Evolutionary conservation across 345 rosid genomes (phyloP), one percentile per base, ranked within the genome.

Genomic region (Clausena lansium): DNA sequence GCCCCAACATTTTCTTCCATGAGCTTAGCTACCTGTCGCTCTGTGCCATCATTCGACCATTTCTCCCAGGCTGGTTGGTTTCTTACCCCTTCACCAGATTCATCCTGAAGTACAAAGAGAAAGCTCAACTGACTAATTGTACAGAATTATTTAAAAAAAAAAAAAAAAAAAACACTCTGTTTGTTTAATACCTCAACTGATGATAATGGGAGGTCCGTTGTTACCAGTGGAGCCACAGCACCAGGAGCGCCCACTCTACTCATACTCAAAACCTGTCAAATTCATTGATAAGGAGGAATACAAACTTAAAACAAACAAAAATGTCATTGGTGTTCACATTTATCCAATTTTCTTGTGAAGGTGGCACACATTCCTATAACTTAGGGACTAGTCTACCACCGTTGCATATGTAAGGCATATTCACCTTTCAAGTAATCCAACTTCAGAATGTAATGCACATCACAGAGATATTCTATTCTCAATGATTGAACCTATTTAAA

Each of bases 1-100:
- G 99, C 87, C 50, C 99, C 99, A 0, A 97, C 94, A 17, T 97
- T 94, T 87, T 94, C 99, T 83, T 97, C 98, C 99, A 97, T 97
- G 27, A 97, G 88, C 83, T 97, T 97, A 22, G 99, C 98, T 59
- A 94, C 98, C 77, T 94, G 96, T 60, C 90, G 80, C 67, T 97
- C 99, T 1, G 99, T 97, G 11, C 98, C 99, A 58, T 94, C 99
- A 9, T 88, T 93, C 1, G 97, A 92, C 98, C 97, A 97, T 78
- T 94, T 97, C 85, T 97, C 99, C 99, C 99, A 97, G 0, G 92
- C 94, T 0, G 97, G 95, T 73, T 91, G 97, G 75, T 81, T 86
- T 81, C 97, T 88, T 74, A 94, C 93, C 63, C 93, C 94, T 7
- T 94, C 99, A 5, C 92, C 84, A 10, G 86, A 87, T 82, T 94